phyloP scores from a whole-genome alignment of 2,329 filamentous ascomycete species.

The Botrytis galanthina region DNA sequence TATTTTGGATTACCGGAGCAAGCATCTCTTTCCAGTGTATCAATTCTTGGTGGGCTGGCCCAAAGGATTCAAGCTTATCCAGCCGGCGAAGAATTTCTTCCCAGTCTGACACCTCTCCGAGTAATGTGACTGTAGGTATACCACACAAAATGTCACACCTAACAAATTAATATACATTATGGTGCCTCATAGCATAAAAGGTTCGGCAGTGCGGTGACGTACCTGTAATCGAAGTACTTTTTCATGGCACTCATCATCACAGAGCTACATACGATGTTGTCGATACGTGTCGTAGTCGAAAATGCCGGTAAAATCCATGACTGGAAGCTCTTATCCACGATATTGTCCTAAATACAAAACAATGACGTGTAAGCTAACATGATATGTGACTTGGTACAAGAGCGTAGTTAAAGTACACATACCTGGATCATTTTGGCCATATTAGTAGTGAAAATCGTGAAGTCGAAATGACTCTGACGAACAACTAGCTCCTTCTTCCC shows the following conservation, averaged over 20 bases:
- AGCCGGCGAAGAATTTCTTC: neutral
- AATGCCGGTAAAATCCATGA: neutral
- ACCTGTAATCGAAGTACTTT: neutral
- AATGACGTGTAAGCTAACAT: too few relatives aligned
- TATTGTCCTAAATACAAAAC: neutral
- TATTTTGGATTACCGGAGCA: neutral
- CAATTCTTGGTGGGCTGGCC: neutral
- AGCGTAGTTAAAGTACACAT: neutral
- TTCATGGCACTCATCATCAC: neutral
- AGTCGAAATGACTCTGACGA: neutral
- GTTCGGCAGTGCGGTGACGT: neutral
- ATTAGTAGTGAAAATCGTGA: neutral
- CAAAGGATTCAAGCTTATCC: neutral
- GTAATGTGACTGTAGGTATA: neutral
- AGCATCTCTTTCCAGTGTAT: neutral
- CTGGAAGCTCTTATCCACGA: neutral
- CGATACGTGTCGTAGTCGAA: neutral
- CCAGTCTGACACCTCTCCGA: neutral
- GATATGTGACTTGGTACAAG: neutral
- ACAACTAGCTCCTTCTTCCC: neutral
- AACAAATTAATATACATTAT: neutral
- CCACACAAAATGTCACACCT: accelerated
- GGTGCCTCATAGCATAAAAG: neutral
- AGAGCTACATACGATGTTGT: neutral
- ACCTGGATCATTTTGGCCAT: neutral